Evolutionary conservation across 441 rosid species (phyloP), one percentile per base, ranked within the genome.

Genomic region (Raphanus hybrid): DNA sequence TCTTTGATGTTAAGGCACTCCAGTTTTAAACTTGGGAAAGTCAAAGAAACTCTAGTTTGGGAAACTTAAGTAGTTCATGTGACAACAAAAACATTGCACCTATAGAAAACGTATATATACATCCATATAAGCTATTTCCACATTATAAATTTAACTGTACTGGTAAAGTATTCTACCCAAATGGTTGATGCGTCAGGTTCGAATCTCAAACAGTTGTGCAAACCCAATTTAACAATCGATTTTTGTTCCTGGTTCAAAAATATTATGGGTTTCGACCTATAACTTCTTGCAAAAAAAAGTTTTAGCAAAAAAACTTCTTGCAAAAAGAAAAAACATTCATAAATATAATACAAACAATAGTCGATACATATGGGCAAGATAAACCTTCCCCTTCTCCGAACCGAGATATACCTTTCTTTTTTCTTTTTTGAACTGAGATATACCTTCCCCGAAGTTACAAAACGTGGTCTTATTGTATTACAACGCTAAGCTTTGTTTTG

Each of bases 361-460:
- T 41, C 48, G 45, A 39, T 39, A 41, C 48, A 9, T 41, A 41
- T 4, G 48, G 48, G 48, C 48, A 41, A 29, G 34, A 29, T 29
- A 29, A 29, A 29, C 34, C 34, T 29, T 29, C 34, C 34, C 34
- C 34, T 29, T 29, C 34, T 29, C 5, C 34, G 34, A 29, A 10
- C 43, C 5, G 71, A 64, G 82, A 69, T 74, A 74, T 7, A 41
- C 79, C 79, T 76, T 69, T 20, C 23, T 20, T 20, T 20, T 20
- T 20, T 20, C 23, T 20, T 6, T 48, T 14, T 48, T 7, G 71
- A 67, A 10, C 43, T 9, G 71, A 64, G 82, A 69, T 74, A 74
- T 7, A 41, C 79, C 80, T 76, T 69, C 80, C 75, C 70, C 63
- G 75, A 16, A 37, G 15, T 55, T 55, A 76, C 58, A 55, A 50